These are phyloP conservation scores for Funneliformis mosseae DNA, from an alignment of 192 early-diverging fungal genomes.

Conservation along the genomic window DNA sequence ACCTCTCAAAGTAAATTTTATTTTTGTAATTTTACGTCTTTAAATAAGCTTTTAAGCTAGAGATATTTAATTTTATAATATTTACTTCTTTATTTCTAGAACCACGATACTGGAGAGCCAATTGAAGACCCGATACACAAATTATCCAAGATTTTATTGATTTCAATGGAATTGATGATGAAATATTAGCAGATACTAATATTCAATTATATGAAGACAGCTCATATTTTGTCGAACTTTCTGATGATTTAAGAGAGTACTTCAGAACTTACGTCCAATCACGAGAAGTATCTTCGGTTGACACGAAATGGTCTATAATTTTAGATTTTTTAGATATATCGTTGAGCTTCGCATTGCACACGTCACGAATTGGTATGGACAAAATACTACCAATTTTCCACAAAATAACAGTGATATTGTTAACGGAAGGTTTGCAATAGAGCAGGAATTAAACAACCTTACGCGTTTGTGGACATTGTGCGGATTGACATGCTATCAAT, in stretches of 20 bases:
- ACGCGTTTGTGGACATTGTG: constrained; percentile 22
- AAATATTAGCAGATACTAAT: constrained; percentile 3
- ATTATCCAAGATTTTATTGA: neutral
- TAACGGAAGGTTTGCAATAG: neutral
- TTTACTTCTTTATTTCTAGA: neutral
- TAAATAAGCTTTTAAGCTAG: neutral
- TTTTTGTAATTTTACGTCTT: neutral
- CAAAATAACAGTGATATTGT: constrained; percentile 31
- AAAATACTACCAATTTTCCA: constrained; percentile 27
- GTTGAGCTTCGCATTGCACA: constrained; percentile 15
- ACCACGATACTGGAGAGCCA: neutral
- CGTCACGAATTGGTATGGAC: constrained; percentile 23
- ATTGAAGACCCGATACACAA: neutral
- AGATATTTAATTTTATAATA: neutral
- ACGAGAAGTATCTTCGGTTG: neutral
- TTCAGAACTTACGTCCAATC: constrained; percentile 20
- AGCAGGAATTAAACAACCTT: constrained; percentile 23
- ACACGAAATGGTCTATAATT: constrained; percentile 8
- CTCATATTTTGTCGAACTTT: neutral
- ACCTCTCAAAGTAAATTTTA: neutral
- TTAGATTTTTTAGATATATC: constrained; percentile 27
- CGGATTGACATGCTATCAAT: constrained; percentile 20
- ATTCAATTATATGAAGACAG: constrained; percentile 7
- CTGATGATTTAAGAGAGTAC: constrained; percentile 2
- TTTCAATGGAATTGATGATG: neutral